Evolutionary conservation across 139 green algal species (phyloP), one percentile per base, ranked within the genome.

Genomic region (Ostreobium quekettii): DNA sequence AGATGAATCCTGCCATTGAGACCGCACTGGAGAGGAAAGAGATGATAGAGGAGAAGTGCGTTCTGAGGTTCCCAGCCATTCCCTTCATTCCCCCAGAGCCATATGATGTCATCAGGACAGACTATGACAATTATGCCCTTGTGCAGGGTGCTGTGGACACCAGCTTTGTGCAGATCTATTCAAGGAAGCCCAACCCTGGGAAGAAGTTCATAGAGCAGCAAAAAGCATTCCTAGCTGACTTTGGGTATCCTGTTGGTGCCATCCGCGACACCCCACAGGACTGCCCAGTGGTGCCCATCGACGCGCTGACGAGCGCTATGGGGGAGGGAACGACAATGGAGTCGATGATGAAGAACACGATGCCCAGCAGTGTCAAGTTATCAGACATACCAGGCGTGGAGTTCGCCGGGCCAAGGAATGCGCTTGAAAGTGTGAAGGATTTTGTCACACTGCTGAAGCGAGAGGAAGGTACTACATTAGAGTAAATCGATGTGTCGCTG

Each of bases 161-260:
- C 32, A 74, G 47, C 42, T 84, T 84, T 46, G 77, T 84, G n/a
- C 78, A 84, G 49, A 36, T 84, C 1, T 84, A 84, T 66, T 76
- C 66, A 24, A 46, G 78, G 37, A 74, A 36, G 1, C 78, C 78
- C 56, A 83, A 84, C 42, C 78, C 78, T 1, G 78, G 78, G 1
- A 33, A 66, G 7, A 59, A 53, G 5, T 84, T 84, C 66, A 68
- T 84, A 22, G 63, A 60, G 1, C 19, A 42, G 7, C 47, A 82
- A 30, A 84, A 81, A 48, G 66, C 36, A 4, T 2, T 61, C 35
- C 65, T 83, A 48, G 47, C 0, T 5, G 46, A 72, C 26, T 64
- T 76, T 30, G 77, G 77, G 0, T 83, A 83, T 30, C 57, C 78
- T 30, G 61, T 33, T 0, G 38, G 67, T 1, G 36, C 57, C 1